Percentiles rank a stretch among this genome's conserved stretches.
Evolutionary conservation across 2,329 filamentous ascomycete species (phyloP).

Genomic region (Dactylonectria estremocensis): DNA sequence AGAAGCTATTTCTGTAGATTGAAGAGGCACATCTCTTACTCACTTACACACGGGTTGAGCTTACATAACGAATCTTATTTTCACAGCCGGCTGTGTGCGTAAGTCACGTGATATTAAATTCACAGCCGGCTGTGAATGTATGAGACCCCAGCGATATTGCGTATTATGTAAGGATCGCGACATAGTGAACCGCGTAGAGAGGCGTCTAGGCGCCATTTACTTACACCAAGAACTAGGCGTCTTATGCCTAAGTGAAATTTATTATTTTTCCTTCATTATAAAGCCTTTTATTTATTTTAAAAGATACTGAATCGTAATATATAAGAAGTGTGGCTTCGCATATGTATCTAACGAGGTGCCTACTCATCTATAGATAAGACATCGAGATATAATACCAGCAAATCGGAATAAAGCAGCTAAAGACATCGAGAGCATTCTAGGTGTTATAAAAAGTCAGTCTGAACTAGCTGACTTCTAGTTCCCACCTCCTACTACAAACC

Average conservation of each 20-base stretch:
- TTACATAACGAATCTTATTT: no score
- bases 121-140: no score
- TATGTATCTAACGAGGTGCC: slow-evolving; percentile 5
- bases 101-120: no score
- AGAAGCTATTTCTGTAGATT: no score
- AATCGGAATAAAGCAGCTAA: not conserved
- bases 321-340: slow-evolving; percentile 4
- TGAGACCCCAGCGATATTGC: no score
- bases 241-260: not conserved
- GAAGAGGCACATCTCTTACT: no score
- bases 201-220: not conserved
- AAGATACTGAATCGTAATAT: slow-evolving; percentile 7
- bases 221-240: not conserved
- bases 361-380: slow-evolving; percentile 1
- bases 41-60: no score
- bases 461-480: not conserved
- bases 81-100: no score
- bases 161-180: slow-evolving; percentile 1
- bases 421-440: not conserved
- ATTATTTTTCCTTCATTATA: not conserved
- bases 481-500: not conserved
- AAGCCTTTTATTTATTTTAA: slow-evolving; percentile 1
- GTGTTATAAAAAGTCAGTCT: not conserved
- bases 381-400: not conserved
- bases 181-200: slow-evolving; percentile 1